Evolutionary conservation across 2,329 filamentous ascomycete species (phyloP).

Genomic region (Ascochyta pisi): DNA sequence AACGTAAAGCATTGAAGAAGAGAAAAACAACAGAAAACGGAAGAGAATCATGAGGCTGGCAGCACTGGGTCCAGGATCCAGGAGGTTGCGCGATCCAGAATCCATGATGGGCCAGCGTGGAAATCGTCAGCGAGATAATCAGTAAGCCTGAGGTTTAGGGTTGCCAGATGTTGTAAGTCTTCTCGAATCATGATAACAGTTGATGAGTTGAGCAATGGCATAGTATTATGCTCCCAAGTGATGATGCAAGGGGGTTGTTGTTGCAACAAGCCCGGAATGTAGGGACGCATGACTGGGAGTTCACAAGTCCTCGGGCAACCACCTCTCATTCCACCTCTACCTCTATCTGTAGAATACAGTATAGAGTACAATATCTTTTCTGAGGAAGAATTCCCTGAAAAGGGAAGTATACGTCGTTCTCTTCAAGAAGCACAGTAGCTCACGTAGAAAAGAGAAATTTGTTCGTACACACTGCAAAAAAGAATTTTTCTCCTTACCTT

Average conservation of each 20-base stretch:
- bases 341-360: too few species aligned
- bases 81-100: not conserved
- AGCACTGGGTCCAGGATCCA: not conserved
- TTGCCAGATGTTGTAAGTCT: not conserved
- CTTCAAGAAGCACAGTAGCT: too few species aligned
- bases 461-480: not conserved
- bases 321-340: not conserved
- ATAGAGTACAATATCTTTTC: not conserved
- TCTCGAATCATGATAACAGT: not conserved
- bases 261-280: slow-evolving; percentile 1
- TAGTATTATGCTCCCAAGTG: not conserved
- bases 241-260: slow-evolving; percentile 5
- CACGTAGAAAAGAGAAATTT: not conserved
- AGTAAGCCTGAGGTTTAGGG: too few species aligned
- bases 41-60: not conserved
- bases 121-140: too few species aligned
- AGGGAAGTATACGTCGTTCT: not conserved
- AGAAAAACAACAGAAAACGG: not conserved
- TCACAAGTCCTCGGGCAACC: not conserved
- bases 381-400: not conserved
- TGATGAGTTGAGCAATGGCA: not conserved
- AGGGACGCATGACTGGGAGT: not conserved
- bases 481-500: not conserved
- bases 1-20: not conserved
- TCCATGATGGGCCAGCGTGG: not conserved